These are phyloP conservation scores for Fusarium compactum DNA, from an alignment of 2,329 filamentous ascomycete genomes.

Conservation along the genomic window DNA sequence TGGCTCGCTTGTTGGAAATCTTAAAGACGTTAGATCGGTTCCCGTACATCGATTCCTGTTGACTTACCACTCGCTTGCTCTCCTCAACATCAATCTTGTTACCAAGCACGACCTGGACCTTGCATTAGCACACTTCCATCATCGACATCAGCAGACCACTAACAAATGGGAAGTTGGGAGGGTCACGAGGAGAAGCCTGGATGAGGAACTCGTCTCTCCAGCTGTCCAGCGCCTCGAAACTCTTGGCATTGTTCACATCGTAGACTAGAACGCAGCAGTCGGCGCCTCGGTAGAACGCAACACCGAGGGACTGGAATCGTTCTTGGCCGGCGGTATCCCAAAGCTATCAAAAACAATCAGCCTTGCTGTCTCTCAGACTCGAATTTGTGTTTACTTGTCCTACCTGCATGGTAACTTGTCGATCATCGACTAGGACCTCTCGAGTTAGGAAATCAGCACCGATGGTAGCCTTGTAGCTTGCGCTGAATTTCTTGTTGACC, in stretches of 20 bases:
- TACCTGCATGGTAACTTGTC: slow-evolving; percentile 98
- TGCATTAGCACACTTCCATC: slow-evolving; percentile 35
- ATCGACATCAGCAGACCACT: slow-evolving; percentile 53
- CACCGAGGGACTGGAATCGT: slow-evolving; percentile 95
- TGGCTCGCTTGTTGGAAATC: slow-evolving; percentile 95
- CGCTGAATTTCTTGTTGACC: slow-evolving; percentile 99
- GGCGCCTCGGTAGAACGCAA: slow-evolving; percentile 96
- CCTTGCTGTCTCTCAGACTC: background rate
- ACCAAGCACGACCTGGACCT: slow-evolving; percentile 83
- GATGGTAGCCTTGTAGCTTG: slow-evolving; percentile 99
- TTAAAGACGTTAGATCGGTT: slow-evolving; percentile 51
- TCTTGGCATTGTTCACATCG: slow-evolving; percentile 99
- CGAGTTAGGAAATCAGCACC: slow-evolving; percentile 98
- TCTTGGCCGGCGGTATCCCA: slow-evolving; percentile 99
- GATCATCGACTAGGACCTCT: slow-evolving; percentile 96
- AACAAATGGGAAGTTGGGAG: slow-evolving; percentile 98
- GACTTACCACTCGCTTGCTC: slow-evolving; percentile 85
- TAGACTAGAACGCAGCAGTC: slow-evolving; percentile 98
- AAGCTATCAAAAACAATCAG: slow-evolving; percentile 67
- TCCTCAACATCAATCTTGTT: slow-evolving; percentile 99
- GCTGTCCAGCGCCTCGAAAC: slow-evolving; percentile 97
- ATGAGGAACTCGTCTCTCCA: slow-evolving; percentile 99
- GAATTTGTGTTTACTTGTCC: slow-evolving; percentile 29
- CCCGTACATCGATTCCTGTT: background rate
- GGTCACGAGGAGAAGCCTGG: slow-evolving; percentile 94